Evolutionary conservation across 805 yeast species (phyloP).

Genomic region (Pichia californica): DNA sequence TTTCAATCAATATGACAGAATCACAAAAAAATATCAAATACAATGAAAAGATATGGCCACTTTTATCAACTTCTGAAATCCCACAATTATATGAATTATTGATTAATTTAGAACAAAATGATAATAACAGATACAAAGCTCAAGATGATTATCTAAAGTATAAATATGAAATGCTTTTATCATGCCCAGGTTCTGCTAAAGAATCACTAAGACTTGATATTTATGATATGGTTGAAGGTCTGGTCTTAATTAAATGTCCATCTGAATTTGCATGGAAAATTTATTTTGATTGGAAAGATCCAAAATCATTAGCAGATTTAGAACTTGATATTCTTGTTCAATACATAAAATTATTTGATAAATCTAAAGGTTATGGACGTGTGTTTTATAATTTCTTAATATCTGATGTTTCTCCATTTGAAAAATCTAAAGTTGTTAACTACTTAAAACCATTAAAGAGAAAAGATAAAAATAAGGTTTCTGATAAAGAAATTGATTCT

Average conservation of each 20-base stretch:
- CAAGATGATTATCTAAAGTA: conserved; percentile 60
- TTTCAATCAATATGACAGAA: conserved; percentile 40
- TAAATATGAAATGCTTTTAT: conserved; percentile 45
- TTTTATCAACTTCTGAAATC: conserved; percentile 45
- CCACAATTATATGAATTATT: conserved; percentile 48
- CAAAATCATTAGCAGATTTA: conserved; percentile 39
- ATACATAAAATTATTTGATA: conserved; percentile 50
- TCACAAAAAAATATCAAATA: conserved; percentile 23
- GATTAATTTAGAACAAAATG: conserved; percentile 54
- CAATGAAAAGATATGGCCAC: conserved; percentile 38
- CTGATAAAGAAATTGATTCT: conserved; percentile 8
- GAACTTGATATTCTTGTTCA: conserved; percentile 41
- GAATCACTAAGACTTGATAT: conserved; percentile 36
- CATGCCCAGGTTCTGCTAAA: conserved; percentile 43
- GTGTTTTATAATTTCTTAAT: conserved; percentile 58
- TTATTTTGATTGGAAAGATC: conserved; percentile 69
- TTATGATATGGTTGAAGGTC: conserved; percentile 55
- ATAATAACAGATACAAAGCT: conserved; percentile 44
- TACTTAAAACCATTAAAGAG: conserved; percentile 15
- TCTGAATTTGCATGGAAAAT: conserved; percentile 65
- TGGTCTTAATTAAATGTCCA: conserved; percentile 61
- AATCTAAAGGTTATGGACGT: conserved; percentile 44
- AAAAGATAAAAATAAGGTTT: conserved; percentile 11
- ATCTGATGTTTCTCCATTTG: conserved; percentile 66
- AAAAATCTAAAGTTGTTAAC: conserved; percentile 25